Percentiles rank a stretch among this genome's conserved stretches.
Conservation (phyloP, 108 stramenopile genomes). For the Fistulifera pelliculosa region DNA sequence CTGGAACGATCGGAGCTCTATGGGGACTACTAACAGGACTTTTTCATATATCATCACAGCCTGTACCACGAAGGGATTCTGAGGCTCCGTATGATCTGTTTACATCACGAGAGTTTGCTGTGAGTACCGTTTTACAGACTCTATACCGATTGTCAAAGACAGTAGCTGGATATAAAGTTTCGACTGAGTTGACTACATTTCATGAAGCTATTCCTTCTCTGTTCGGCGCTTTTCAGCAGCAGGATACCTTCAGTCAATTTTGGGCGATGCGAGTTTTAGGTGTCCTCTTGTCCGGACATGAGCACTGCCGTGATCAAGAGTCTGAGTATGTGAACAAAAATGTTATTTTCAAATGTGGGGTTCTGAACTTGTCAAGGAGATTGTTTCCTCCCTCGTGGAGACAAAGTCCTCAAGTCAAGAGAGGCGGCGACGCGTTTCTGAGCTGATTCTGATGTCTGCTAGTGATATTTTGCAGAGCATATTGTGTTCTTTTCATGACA, state of each 20-base stretch:
- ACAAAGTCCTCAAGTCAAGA: conserved; percentile 5
- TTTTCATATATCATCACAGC: conserved; percentile 10
- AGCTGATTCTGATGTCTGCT: conserved; percentile 46
- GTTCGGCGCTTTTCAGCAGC: conserved; percentile 15
- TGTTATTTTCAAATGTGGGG: conserved; percentile 43
- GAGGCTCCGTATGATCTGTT: too few relatives aligned
- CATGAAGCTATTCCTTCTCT: conserved; percentile 25
- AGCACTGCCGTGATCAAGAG: conserved; percentile 25
- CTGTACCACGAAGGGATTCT: too few relatives aligned
- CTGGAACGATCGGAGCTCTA: conserved; percentile 39
- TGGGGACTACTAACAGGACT: conserved; percentile 37
- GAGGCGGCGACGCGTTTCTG: conserved; percentile 9
- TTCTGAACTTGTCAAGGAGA: conserved; percentile 16
- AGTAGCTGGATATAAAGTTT: conserved; percentile 35
- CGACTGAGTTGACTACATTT: conserved; percentile 35
- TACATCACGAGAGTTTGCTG: conserved; percentile 3
- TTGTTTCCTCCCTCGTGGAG: conserved; percentile 29
- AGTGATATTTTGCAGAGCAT: conserved; percentile 55
- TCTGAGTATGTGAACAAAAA: conserved; percentile 59
- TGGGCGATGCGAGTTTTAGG: conserved; percentile 37
- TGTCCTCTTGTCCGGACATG: conserved; percentile 23
- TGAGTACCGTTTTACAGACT: conserved; percentile 38
- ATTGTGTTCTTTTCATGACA: conserved; percentile 49
- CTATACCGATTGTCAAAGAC: conserved; percentile 43
- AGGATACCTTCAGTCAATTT: conserved; percentile 37